Base-by-base conservation (phyloP, 2,329 filamentous ascomycete genomes). In the Fusarium chaquense region DNA sequence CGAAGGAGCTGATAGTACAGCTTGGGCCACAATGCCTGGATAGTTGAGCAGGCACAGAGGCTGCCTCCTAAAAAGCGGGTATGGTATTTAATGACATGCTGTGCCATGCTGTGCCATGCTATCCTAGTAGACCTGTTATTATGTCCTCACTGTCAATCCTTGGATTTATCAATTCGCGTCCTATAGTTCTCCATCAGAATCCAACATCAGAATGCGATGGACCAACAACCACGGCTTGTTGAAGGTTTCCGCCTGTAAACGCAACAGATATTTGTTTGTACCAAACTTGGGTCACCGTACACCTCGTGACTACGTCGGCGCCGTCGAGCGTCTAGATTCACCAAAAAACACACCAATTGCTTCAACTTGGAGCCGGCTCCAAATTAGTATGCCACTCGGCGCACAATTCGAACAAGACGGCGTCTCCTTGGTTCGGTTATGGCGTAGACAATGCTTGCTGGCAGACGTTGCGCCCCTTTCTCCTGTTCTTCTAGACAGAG, bases 401-500 rank as follows among this genome's bases (percentile, higher is more conserved):
- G 64, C 54, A 66, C 51, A 57, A 59, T 57, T 71, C 62, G 33
- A 46, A 63, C 56, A 57, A 45, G 58, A 56, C 49, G 51, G 67
- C 69, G 67, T 55, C 60, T 33, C 45, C 45, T 52, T 68, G 45
- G 68, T 51, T 51, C 52, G 33, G 35, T 24, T 62, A 65, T 69
- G 67, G 72, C 59, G 63, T 58, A 56, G 44, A 36, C 40, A 40
- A 36, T 53, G 44, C 41, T 57, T 69, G 62, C 67, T 58, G 62
- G 13, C 33, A 60, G 54, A 65, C 67, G 61, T 74, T 69, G 46
- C 46, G 24, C 67, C 63, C 66, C 58, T 72, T 74, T 69, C 62
- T 68, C 54, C 61, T 65, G 52, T 50, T 51, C 51, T 62, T 72
- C 58, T 59, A 72, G 49, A 13, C 11, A 60, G 58, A 30, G 38